Base-by-base conservation (phyloP, 306 rosid genomes). In the Quercus agrifolia region DNA sequence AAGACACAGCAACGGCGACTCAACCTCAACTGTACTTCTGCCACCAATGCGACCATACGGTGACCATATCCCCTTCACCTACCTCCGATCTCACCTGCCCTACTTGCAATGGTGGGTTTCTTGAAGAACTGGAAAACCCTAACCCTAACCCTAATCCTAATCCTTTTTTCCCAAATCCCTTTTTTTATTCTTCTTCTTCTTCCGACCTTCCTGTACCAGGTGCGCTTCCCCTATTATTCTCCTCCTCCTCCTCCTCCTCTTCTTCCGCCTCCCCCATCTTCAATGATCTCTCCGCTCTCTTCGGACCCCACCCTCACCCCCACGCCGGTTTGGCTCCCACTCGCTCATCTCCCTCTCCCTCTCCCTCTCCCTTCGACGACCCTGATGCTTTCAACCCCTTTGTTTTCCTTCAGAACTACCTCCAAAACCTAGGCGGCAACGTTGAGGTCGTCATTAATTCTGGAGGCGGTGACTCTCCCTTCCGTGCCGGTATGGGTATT, bases 11-110 rank as follows among this genome's bases (percentile, higher is more conserved):
- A 61, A 59, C 71, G 23, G 85, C 76, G 14, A 80, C 91, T 51
- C 94, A 83, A 64, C 92, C 91, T 51, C 94, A 83, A 64, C 92
- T 77, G 4, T 94, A 84, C 81, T 94, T 87, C 78, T 94, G 98
- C 85, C 71, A 94, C 83, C 80, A 88, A 86, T 94, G 98, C 88
- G 54, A 81, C 56, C 79, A 83, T 76, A 86, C 94, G 15, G 92
- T 92, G 38, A 83, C 81, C 44, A 30, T 94, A 8, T 46, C 70
- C 56, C 89, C 91, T 19, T 68, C 87, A 55, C 92, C 90, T 49
- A 74, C 96, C 75, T 64, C 88, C 66, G 97, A 94, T 78, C 88
- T 92, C 51, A 4, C 74, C 74, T 94, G 98, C 70, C 97, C 98
- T 67, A 35, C 52, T 56, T 94, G 98, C 87, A 77, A 73, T 71